A percentile compares a stretch with the other conserved stretches of the same genome.
These are phyloP conservation scores for Afroboletus lepidellus DNA, from an alignment of 1,284 basidiomycete species.

Conservation along the genomic window DNA sequence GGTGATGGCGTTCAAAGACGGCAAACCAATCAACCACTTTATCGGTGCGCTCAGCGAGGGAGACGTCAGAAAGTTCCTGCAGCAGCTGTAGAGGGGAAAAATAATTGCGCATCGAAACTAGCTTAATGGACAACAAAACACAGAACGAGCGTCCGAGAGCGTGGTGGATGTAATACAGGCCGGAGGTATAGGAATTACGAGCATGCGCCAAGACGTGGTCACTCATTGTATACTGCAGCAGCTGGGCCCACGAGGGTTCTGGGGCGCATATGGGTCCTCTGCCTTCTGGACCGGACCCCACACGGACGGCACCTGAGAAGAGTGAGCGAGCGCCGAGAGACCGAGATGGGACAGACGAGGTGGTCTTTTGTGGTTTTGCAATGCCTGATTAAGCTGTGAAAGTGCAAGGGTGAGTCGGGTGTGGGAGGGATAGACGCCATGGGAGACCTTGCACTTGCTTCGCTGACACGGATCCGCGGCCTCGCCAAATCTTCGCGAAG, in stretches of 20 bases:
- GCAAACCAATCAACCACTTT: slow-evolving; percentile 53
- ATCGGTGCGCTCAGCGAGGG: slow-evolving; percentile 56
- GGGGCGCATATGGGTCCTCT: slow-evolving; percentile 80
- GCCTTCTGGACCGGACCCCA: slow-evolving; percentile 86
- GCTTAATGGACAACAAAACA: slow-evolving; percentile 13
- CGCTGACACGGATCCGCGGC: slow-evolving; percentile 85
- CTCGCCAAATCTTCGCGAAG: slow-evolving; percentile 87
- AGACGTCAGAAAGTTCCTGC: slow-evolving; percentile 50
- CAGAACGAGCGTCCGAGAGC: slow-evolving; percentile 16
- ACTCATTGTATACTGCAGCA: slow-evolving; percentile 36
- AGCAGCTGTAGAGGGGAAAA: slow-evolving; percentile 33
- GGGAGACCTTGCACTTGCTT: slow-evolving; percentile 84
- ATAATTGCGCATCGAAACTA: slow-evolving; percentile 5
- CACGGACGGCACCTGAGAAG: slow-evolving; percentile 74
- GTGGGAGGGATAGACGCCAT: neutral
- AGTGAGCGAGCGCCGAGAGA: slow-evolving; percentile 7
- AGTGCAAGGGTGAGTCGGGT: slow-evolving; percentile 9
- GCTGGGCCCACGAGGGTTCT: slow-evolving; percentile 19
- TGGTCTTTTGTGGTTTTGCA: slow-evolving; percentile 88
- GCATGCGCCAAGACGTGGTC: neutral
- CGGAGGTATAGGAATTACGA: slow-evolving; percentile 7
- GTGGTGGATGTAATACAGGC: slow-evolving; percentile 16
- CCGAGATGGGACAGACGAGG: slow-evolving; percentile 21
- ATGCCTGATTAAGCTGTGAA: slow-evolving; percentile 79
- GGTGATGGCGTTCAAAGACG: slow-evolving; percentile 67